Percentiles rank a stretch among this genome's conserved stretches.
Evolutionary conservation across 345 rosid species (phyloP).

Genomic region (Stellera chamaejasme): DNA sequence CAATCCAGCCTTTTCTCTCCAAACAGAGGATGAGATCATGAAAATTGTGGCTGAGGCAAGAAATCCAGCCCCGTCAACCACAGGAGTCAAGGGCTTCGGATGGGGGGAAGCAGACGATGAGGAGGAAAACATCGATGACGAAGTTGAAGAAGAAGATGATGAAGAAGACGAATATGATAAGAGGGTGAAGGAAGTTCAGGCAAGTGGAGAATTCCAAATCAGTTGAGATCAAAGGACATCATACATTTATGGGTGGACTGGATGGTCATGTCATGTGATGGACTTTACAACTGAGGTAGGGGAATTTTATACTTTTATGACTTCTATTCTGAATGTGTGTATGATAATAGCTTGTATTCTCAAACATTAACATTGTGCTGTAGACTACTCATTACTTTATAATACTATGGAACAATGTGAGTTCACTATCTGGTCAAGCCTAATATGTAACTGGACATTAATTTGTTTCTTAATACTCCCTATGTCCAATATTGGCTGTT

Average conservation of each 20-base stretch:
- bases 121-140: slow-evolving; percentile 53
- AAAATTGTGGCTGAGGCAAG: slow-evolving; percentile 89
- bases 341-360: too few species aligned
- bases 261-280: neutral
- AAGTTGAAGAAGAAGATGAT: slow-evolving; percentile 48
- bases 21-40: slow-evolving; percentile 83
- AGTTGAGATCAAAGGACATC: slow-evolving; percentile 18
- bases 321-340: too few species aligned
- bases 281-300: neutral
- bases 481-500: too few species aligned
- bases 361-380: too few species aligned
- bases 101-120: slow-evolving; percentile 63
- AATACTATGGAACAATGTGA: too few species aligned
- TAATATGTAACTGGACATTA: too few species aligned
- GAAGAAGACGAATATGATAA: slow-evolving; percentile 91
- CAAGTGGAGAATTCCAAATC: slow-evolving; percentile 64
- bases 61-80: slow-evolving; percentile 49
- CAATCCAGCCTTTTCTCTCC: slow-evolving; percentile 61
- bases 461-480: too few species aligned
- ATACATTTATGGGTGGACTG: too few species aligned
- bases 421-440: too few species aligned
- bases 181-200: slow-evolving; percentile 79
- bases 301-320: too few species aligned
- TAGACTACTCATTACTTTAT: too few species aligned
- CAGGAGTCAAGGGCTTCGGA: slow-evolving; percentile 48